These are phyloP conservation scores for Mikania micrantha DNA, from an alignment of 129 eudicot species.

Conservation along the genomic window DNA sequence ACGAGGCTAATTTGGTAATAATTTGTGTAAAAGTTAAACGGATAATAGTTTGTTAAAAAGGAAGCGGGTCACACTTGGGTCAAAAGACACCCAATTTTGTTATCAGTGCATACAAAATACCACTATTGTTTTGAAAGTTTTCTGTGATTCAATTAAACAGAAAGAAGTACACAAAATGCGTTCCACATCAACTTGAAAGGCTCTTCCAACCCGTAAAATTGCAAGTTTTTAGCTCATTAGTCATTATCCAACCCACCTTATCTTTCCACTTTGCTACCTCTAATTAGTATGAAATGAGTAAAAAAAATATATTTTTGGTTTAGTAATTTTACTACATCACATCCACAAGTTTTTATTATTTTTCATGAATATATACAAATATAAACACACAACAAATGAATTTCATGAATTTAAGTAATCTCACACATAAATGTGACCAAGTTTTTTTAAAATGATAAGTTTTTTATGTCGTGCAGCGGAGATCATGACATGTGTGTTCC, in stretches of 20 bases:
- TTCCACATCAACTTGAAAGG: background rate
- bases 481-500: conserved; percentile 99
- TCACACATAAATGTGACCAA: background rate
- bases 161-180: background rate
- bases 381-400: background rate
- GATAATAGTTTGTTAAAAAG: background rate
- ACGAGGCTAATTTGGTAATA: background rate
- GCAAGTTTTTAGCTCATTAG: background rate
- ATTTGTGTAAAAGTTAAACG: background rate
- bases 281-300: background rate
- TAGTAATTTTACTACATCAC: background rate
- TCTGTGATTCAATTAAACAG: background rate
- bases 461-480: conserved; percentile 46
- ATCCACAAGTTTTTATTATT: background rate
- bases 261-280: background rate
- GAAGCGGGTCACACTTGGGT: background rate
- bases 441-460: too few relatives aligned
- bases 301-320: background rate
- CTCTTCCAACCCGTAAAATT: background rate
- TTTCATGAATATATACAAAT: background rate
- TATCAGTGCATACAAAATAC: background rate
- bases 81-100: background rate
- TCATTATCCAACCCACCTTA: background rate
- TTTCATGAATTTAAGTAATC: background rate
- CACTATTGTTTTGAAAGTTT: background rate